Evolutionary conservation across 768 basidiomycete genomes (phyloP), one percentile per base, ranked within the genome.

Genomic region (Trametes cinnabarina): DNA sequence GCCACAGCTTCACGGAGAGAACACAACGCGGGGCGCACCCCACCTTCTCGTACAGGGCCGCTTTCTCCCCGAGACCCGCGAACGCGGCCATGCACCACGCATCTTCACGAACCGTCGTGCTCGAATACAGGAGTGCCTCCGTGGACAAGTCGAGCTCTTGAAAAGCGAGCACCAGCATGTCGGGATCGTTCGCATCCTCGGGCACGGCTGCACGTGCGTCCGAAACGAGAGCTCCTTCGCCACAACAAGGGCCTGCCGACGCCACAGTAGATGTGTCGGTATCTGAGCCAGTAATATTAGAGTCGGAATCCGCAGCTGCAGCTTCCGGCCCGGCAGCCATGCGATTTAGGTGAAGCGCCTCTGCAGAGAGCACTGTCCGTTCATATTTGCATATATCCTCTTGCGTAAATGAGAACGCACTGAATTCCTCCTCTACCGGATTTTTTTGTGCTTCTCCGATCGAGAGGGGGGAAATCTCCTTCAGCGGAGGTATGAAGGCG

Each of bases 141-240:
- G 90, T 77, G 0, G 90, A 91, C 3, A 85, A 76, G 67, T 93
- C 91, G 3, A 92, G 72, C 66, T 93, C 91, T 69, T 93, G 91
- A 63, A 93, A 90, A 1, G 83, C 88, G 3, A 92, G 68, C n/a
- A 88, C 84, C 19, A 91, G 69, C 8, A 93, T 59, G 65, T 93
- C 90, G 10, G 88, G 85, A 59, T 82, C 79, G 8, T 71, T 62
- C 4, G 70, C 69, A 10, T 68, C 58, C 46, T 60, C 63, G 6
- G 46, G 41, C 14, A 55, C 59, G 28, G 51, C 58, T 26, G 41
- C n/a, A 26, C 25, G 20, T n/a, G 41, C 20, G 20, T 60, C 63
- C 26, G 48, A 50, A 35, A 42, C 32, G 9, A 28, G 39, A 26
- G 57, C 34, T 73, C 52, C 30, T 28, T 28, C 22, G n/a, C n/a